Conservation (phyloP, 176 grass and related monocot species). For the Musa troglodytarum region DNA sequence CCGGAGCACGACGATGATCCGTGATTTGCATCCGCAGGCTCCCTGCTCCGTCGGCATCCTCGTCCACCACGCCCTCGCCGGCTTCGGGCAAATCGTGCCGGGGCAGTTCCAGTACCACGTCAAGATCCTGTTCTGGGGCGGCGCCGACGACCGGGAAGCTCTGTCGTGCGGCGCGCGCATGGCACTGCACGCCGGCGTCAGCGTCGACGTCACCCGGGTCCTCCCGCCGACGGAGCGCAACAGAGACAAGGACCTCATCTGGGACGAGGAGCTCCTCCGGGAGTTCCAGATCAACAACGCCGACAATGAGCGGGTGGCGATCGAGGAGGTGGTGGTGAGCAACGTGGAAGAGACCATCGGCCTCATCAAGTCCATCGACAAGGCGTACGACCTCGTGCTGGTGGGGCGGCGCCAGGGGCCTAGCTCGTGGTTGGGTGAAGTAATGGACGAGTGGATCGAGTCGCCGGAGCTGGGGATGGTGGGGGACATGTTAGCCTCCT, state of each 20-base stretch:
- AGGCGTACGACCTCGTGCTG: constrained; percentile 16
- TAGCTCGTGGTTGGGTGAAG: constrained; percentile 1
- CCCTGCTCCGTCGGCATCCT: constrained; percentile 31
- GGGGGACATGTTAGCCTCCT: constrained; percentile 30
- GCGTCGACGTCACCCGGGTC: constrained; percentile 15
- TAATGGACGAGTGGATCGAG: constrained; percentile 29
- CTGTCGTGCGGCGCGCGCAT: constrained; percentile 23
- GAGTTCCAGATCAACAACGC: constrained; percentile 14
- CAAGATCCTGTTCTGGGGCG: constrained; percentile 30
- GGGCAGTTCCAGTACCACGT: constrained; percentile 8
- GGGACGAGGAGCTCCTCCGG: constrained; percentile 20
- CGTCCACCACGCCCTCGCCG: constrained; percentile 9
- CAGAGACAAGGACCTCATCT: background rate
- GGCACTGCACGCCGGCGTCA: background rate
- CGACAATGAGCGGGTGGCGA: constrained; percentile 12
- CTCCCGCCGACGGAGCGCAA: background rate
- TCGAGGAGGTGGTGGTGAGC: constrained; percentile 12
- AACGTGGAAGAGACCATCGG: constrained; percentile 5
- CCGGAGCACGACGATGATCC: background rate
- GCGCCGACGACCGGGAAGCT: constrained; percentile 32
- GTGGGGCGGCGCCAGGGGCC: constrained; percentile 17
- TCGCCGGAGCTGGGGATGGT: constrained; percentile 35
- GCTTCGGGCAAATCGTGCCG: background rate
- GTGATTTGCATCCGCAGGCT: background rate
- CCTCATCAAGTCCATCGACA: background rate